Conservation (phyloP, 331 rosid species). For the Erythrophleum ivorense region DNA sequence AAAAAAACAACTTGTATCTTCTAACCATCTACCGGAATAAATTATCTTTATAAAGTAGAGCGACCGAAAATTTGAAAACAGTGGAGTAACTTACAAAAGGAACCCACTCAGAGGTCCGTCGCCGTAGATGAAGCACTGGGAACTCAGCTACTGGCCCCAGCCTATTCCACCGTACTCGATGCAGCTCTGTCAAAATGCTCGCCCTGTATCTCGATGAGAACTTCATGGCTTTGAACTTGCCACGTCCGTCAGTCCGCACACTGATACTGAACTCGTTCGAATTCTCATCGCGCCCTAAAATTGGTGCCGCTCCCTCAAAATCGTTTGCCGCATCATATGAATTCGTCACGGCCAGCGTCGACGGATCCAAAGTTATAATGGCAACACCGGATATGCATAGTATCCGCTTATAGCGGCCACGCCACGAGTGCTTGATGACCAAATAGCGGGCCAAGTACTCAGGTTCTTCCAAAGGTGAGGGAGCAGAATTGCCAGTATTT, state of each 20-base stretch:
- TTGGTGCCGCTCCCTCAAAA: conserved; percentile 75
- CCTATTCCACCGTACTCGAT: conserved; percentile 78
- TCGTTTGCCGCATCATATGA: conserved; percentile 76
- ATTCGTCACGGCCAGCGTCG: conserved; percentile 82
- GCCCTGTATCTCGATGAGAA: conserved; percentile 89
- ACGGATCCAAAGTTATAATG: conserved; percentile 83
- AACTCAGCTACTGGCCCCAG: conserved; percentile 79
- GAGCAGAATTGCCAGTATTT: conserved; percentile 34
- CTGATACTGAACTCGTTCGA: conserved; percentile 81
- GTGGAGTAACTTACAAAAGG: conserved; percentile 69
- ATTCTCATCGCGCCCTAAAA: conserved; percentile 81
- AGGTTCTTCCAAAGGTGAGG: conserved; percentile 72
- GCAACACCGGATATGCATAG: conserved; percentile 73
- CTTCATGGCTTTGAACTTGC: conserved; percentile 83
- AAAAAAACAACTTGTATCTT: not conserved
- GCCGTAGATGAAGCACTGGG: conserved; percentile 87
- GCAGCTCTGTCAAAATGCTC: conserved; percentile 89
- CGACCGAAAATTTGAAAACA: conserved; percentile 6
- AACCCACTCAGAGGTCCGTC: conserved; percentile 85
- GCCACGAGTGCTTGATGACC: conserved; percentile 97
- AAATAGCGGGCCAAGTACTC: conserved; percentile 91
- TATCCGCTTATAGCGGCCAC: conserved; percentile 96
- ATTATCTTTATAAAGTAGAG: conserved; percentile 21
- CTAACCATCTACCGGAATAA: not conserved
- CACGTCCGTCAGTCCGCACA: conserved; percentile 90